Evolutionary conservation across 495 filamentous ascomycete species (phyloP), one percentile per base, ranked within the genome.

Genomic region (Podospora conica): DNA sequence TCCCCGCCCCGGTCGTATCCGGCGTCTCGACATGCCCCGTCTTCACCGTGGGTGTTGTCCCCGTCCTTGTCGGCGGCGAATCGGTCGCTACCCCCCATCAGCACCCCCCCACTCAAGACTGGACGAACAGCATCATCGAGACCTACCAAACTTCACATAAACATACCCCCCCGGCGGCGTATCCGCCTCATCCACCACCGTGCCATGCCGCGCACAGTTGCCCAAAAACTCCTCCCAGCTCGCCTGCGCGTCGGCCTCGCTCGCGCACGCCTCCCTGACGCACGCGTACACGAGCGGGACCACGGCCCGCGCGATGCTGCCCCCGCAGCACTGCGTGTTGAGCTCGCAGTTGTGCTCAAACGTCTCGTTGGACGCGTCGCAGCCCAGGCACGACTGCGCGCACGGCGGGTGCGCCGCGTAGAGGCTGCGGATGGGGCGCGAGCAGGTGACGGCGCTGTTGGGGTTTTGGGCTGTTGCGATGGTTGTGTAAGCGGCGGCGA

Each of bases 171-270:
- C 58, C 58, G 58, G 58, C 56, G 56, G 2, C 48, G 9, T 60
- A 31, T 60, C 58, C 58, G 1, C 27, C 25, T 60, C 29, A 1
- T 31, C n/a, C n/a, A 60, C 58, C 9, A 18, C 7, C 29, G 12
- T 31, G 9, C 58, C 58, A 1, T n/a, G 1, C 29, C 58, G 33
- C 58, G 25, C 28, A 23, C 58, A 60, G 33, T 60, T 60, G 7
- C 58, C n/a, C 58, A 40, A 33, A 40, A 60, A 60, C 29, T 33
- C 58, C 58, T 33, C 58, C 58, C 58, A 60, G 29, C 58, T 60
- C 58, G 18, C 22, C 28, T 60, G 58, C 58, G 27, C 27, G 15
- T 60, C 58, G 7, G 3, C 58, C 5, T 5, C 58, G 5, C 6
- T 27, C 11, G 25, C 3, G n/a, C 58, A 60, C 25, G 28, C 22